Base-by-base conservation (phyloP, 192 early-diverging fungal species). In the Mortierella claussenii region DNA sequence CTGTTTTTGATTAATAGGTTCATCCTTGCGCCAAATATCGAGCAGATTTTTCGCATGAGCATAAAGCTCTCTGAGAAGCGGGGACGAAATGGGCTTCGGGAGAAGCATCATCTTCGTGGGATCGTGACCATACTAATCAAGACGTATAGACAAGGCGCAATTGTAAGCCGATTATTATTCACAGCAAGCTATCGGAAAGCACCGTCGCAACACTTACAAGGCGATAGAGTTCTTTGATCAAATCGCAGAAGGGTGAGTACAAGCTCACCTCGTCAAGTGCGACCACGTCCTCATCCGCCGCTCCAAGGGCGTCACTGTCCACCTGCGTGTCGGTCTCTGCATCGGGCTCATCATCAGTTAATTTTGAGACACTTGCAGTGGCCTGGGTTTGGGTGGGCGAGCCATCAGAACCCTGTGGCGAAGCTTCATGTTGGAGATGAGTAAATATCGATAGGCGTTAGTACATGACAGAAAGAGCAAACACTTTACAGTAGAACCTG, bases 381-480 rank as follows among this genome's bases (percentile, higher is more conserved):
- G 33, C 50, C 5, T 44, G 13, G 28, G 37, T 40, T 40, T 54
- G 13, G 28, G 50, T 47, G 40, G 53, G 51, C 27, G 40, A 32
- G 30, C 37, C 61, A 33, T 53, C 61, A 18, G 40, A 52, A 53
- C 49, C n/a, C 90, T 71, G 91, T 92, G 21, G 37, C 13, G 21
- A 21, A 21, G 21, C 9, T 37, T 58, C 20, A 44, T 45, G n/a
- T 81, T 42, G 82, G 81, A 58, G 55, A 56, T 24, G 81, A 80
- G 17, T 82, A 55, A 11, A 30, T 40, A 21, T 24, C 23, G 13
- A 30, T 21, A 28, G 11, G 21, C 15, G 23, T 31, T 58, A 58
- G 36, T 45, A 36, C 42, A 42, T 18, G 26, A 30, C 36, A 36
- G 18, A 45, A 58, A 37, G 42, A 24, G 42, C 56, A 20, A 31